Percentiles rank a stretch among this genome's conserved stretches.
phyloP scores from a whole-genome alignment of 345 rosid genomes.

The Turritis glabra region DNA sequence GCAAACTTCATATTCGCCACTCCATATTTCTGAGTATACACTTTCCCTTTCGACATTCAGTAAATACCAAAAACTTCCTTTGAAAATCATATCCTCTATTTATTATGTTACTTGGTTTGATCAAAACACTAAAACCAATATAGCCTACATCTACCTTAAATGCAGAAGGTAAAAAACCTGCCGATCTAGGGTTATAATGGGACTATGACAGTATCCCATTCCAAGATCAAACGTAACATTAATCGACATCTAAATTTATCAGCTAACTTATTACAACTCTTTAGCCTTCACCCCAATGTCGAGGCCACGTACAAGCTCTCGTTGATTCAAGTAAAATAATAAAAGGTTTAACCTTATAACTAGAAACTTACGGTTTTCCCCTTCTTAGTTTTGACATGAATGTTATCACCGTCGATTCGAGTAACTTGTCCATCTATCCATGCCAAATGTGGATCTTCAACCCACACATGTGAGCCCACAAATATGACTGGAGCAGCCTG shows the following conservation, averaged over 20 bases:
- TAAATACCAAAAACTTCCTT: slow-evolving; percentile 3
- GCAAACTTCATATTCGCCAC: neutral
- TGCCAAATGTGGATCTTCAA: slow-evolving; percentile 72
- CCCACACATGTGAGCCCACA: slow-evolving; percentile 87
- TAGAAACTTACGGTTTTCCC: slow-evolving; percentile 60
- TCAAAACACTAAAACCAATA: slow-evolving; percentile 12
- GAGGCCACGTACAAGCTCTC: neutral
- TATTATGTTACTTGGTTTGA: slow-evolving; percentile 3
- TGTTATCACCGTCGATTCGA: slow-evolving; percentile 48
- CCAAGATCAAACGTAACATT: neutral
- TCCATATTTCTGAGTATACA: neutral
- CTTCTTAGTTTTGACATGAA: slow-evolving; percentile 51
- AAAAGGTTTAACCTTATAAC: neutral
- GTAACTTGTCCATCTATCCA: slow-evolving; percentile 76
- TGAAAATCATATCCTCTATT: neutral
- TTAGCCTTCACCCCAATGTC: neutral
- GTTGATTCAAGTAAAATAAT: neutral
- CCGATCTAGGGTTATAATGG: neutral
- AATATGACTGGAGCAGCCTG: slow-evolving; percentile 74
- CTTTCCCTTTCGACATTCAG: neutral
- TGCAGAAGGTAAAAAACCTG: neutral
- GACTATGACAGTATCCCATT: neutral
- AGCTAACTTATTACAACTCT: slow-evolving; percentile 15
- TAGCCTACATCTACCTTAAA: neutral
- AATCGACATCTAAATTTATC: neutral